phyloP scores from a whole-genome alignment of 768 basidiomycete species.

The Rhodotorula kratochvilovae region DNA sequence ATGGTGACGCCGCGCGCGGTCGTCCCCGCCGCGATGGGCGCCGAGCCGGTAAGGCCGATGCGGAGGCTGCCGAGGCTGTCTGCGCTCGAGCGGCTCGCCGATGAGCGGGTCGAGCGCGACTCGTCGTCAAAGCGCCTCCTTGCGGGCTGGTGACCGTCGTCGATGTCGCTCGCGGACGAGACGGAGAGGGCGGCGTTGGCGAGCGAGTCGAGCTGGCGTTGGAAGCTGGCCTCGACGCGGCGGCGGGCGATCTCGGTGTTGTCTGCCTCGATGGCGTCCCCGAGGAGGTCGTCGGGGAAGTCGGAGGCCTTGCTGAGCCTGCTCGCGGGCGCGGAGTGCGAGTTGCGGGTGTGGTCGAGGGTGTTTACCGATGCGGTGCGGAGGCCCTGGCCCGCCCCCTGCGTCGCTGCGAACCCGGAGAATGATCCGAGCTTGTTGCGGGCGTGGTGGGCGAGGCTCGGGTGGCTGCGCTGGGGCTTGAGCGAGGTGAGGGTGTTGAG shows the following conservation, averaged over 20 bases:
- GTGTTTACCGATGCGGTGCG: neutral
- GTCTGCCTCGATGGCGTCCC: constrained; percentile 22
- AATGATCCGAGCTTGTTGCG: neutral
- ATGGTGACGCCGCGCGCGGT: neutral
- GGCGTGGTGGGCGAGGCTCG: no score
- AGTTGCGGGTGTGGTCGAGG: neutral
- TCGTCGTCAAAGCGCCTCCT: constrained; percentile 13
- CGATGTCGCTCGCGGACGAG: neutral
- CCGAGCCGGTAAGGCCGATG: constrained; percentile 8
- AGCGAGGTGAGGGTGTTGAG: constrained; percentile 9
- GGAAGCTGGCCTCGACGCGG: constrained; percentile 17
- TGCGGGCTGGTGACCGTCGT: neutral
- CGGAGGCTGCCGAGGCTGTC: constrained; percentile 15
- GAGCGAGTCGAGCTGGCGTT: constrained; percentile 25
- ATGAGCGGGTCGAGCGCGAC: neutral
- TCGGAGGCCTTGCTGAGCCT: constrained; percentile 5
- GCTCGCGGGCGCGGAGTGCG: neutral
- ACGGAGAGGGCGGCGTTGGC: constrained; percentile 14
- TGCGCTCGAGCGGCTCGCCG: neutral
- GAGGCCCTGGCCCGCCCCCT: neutral
- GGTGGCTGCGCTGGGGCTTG: neutral
- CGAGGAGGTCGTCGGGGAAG: neutral
- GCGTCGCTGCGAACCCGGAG: constrained; percentile 2
- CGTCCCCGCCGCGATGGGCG: neutral
- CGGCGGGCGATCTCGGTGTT: constrained; percentile 31